phyloP scores from a whole-genome alignment of 768 basidiomycete genomes.

The Hortiboletus campestris region DNA sequence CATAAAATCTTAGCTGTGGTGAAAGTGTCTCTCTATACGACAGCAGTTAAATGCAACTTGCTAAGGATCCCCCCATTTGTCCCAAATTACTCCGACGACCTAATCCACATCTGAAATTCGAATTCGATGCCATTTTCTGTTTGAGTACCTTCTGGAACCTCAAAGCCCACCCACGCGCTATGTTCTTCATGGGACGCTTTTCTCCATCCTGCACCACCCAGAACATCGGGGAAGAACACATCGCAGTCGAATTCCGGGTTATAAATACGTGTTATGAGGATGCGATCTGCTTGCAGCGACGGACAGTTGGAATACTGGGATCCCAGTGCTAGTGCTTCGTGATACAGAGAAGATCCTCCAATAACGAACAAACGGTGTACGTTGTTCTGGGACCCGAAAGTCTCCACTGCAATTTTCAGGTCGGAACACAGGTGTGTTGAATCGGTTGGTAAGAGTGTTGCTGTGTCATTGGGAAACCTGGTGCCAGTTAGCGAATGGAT shows the following conservation, averaged over 20 bases:
- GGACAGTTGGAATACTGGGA: conserved; percentile 23
- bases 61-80: background rate
- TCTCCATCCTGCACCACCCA: conserved; percentile 49
- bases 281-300: conserved; percentile 61
- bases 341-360: conserved; percentile 88
- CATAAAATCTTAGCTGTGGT: background rate
- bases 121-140: conserved; percentile 83
- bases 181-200: conserved; percentile 61
- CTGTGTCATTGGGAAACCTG: conserved; percentile 15
- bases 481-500: conserved; percentile 4
- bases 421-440: conserved; percentile 32
- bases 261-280: conserved; percentile 84
- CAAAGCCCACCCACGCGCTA: conserved; percentile 74
- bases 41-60: background rate
- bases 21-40: background rate
- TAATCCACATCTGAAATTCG: conserved; percentile 96
- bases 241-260: conserved; percentile 84
- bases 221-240: conserved; percentile 79
- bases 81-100: conserved; percentile 26
- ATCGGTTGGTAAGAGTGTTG: conserved; percentile 4
- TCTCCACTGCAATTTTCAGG: conserved; percentile 18
- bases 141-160: conserved; percentile 71
- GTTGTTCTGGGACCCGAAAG: conserved; percentile 9
- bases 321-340: conserved; percentile 50
- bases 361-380: conserved; percentile 77